Percentiles rank a stretch among this genome's conserved stretches.
These are phyloP conservation scores for Hypocrella siamensis DNA, from an alignment of 2,329 filamentous ascomycete species.

Conservation along the genomic window DNA sequence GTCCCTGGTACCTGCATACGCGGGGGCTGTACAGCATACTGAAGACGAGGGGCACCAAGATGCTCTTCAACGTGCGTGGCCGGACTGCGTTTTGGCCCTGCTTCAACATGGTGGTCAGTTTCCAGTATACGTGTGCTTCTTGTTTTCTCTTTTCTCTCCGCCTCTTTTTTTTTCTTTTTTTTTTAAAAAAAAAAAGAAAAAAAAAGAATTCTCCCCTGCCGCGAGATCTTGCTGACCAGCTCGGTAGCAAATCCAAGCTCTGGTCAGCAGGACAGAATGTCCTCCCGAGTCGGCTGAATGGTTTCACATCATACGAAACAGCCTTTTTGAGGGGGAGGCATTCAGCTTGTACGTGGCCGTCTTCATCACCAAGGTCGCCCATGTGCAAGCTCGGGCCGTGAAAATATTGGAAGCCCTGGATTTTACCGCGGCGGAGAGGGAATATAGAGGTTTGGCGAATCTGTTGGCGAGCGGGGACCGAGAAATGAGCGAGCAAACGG, in stretches of 20 bases:
- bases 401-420: conserved; percentile 12
- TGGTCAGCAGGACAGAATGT: conserved; percentile 15
- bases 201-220: no score
- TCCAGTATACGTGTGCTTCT: not conserved
- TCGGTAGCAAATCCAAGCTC: conserved; percentile 20
- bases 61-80: conserved; percentile 9
- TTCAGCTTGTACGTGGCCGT: conserved; percentile 12
- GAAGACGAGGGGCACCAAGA: conserved; percentile 14
- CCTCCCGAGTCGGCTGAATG: conserved; percentile 20
- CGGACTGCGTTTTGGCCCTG: conserved; percentile 21
- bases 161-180: not conserved
- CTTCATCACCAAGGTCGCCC: conserved; percentile 13
- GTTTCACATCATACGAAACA: conserved; percentile 15
- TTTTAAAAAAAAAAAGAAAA: no score
- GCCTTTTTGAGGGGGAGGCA: conserved; percentile 10
- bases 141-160: not conserved
- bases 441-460: conserved; percentile 12
- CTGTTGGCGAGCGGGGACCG: conserved; percentile 12
- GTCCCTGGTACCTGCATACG: conserved; percentile 21
- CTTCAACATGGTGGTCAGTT: conserved; percentile 21
- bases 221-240: no score
- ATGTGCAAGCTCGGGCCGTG: conserved; percentile 12
- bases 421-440: conserved; percentile 11
- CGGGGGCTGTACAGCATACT: conserved; percentile 20
- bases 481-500: conserved; percentile 7